These are phyloP conservation scores for Diplodia mutila DNA, from an alignment of 2,329 filamentous ascomycete genomes.

Conservation along the genomic window DNA sequence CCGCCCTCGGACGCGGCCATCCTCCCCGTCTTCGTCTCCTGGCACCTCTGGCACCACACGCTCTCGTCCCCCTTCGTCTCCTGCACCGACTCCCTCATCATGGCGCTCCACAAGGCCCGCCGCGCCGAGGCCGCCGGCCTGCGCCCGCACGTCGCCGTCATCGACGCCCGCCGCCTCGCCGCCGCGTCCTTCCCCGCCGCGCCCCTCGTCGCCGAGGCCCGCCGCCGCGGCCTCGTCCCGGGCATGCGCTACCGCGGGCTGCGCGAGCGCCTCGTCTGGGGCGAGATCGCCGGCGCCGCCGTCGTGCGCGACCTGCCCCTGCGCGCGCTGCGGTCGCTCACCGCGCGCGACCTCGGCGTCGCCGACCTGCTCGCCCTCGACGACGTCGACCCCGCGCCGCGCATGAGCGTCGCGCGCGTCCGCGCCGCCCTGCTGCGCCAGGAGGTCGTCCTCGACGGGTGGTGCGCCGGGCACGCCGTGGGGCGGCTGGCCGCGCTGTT, in stretches of 20 bases:
- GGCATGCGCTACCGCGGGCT: not conserved
- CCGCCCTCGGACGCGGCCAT: not conserved
- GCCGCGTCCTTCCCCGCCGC: not conserved
- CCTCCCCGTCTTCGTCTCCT: not conserved
- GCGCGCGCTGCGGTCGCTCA: not conserved
- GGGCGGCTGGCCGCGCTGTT: not conserved
- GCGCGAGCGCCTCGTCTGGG: not conserved
- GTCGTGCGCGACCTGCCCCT: not conserved
- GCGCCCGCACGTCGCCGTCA: not conserved
- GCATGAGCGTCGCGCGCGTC: not conserved
- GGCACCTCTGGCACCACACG: not conserved
- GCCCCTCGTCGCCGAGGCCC: not conserved
- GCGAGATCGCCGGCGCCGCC: not conserved
- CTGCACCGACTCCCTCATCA: not conserved
- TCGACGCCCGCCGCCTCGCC: too few species aligned
- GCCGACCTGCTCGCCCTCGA: not conserved
- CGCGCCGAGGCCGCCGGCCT: not conserved
- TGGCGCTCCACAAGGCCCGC: not conserved
- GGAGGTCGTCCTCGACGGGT: not conserved
- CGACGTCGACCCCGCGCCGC: not conserved
- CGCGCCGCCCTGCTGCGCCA: not conserved
- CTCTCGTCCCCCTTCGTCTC: not conserved
- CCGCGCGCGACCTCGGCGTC: not conserved
- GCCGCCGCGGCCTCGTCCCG: not conserved
- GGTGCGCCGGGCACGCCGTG: not conserved